Base-by-base conservation (phyloP, 2,329 filamentous ascomycete species). In the Penicillium hesseltinei region DNA sequence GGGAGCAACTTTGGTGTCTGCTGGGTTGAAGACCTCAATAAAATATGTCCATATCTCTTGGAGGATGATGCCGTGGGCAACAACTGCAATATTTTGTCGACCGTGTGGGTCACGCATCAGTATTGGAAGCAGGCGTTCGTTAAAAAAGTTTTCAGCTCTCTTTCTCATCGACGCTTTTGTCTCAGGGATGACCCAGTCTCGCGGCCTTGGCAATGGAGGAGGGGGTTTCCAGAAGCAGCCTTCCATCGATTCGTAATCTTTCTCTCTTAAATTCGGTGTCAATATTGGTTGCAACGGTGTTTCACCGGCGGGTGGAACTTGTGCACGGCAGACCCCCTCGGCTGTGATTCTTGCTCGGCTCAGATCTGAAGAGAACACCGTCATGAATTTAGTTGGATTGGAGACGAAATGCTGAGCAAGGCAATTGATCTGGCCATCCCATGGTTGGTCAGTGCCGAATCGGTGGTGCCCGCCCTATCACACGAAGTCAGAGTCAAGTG, bases 41-140 rank as follows among this genome's bases (percentile, higher is more conserved):
- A 96, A 71, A 13, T 81, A 79, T 54, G 82, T 81, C 81, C 89
- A 87, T 0, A 96, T 73, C 33, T 85, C 81, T 2, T 84, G 85
- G 2, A 96, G 81, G 40, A 96, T 85, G 59, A 96, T 87, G 17
- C 92, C 92, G 68, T 97, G 92, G 2, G 92, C 88, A 3, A 96
- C 89, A 8, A 96, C 76, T 2, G 86, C 87, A 10, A 93, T 77
- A 2, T 79, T 75, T 7, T 72, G 67, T 11, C 3, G 15, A 21
- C 78, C 71, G 10, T 66, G 57, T 49, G 2, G 62, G 0, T 70
- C 62, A 11, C 72, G 62, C 11, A 77, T 62, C 17, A 88, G 57
- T 4, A 89, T 59, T 10, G 87, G 87, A 5, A 83, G 63, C 0
- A 96, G 75, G 66, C 88, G 79, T 9, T 78, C 72, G 55, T 87